Base-by-base conservation (phyloP, 176 grass and related monocot species). In the Urochloa ruziziensis region DNA sequence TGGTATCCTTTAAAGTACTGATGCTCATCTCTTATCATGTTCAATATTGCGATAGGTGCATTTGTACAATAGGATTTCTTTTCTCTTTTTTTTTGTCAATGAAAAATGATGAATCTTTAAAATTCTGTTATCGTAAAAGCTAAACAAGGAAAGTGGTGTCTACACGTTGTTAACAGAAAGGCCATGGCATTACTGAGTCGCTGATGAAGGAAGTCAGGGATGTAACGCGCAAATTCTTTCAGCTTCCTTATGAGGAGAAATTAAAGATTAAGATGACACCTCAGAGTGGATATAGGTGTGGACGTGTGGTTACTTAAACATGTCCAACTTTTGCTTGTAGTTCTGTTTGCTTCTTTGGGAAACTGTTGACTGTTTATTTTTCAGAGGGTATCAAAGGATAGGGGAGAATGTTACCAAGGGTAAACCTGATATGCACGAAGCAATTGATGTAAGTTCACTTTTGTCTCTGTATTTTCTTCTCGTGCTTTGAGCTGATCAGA, bases 351-450 rank as follows among this genome's bases (percentile, higher is more conserved):
- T 35, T 9, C 32, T 63, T 56, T 63, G 6, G 7, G 39, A 75
- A 47, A 1, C 32, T 77, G 84, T 7, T 75, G 4, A 66, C 17
- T 6, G 17, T 12, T 81, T 15, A 10, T n/a, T 14, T 14, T 32
- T 83, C 62, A 98, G 96, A 90, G 93, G 96, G 10, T 98, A 98
- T 52, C 93, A 98, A 72, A 86, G 81, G 64, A 42, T 98, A 10
- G 96, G 89, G 12, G 89, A 90, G 86, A 95, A 98, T 87, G 32
- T 98, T 84, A 98, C 96, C 27, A 91, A 92, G 62, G 96, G 93
- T 35, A 95, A 94, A 70, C 96, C 83, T 81, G 96, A 98, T 43
- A 98, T 98, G 96, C 96, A 98, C 42, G 96, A 98, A 92, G 96
- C 93, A 27, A 95, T 98, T 75, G 96, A 98, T 90, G 96, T 95